Evolutionary conservation across 2,329 filamentous ascomycete genomes (phyloP).

Genomic region (Thielaviopsis populi): DNA sequence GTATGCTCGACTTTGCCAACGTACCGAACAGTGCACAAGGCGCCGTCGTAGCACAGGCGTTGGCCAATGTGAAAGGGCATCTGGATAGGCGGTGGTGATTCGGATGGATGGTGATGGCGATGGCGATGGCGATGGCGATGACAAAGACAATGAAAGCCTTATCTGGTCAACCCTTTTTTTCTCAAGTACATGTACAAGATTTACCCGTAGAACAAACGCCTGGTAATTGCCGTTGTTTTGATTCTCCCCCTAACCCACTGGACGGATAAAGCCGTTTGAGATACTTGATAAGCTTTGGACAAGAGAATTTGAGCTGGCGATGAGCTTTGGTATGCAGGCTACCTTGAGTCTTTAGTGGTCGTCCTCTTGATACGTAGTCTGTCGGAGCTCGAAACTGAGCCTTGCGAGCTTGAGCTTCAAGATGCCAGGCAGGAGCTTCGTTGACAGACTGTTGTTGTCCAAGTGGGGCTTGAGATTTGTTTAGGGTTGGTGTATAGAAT

Average conservation of each 20-base stretch:
- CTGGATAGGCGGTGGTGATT: background rate
- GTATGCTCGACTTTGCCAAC: conserved; percentile 63
- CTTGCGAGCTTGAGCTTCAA: background rate
- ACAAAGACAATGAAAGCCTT: too few species aligned
- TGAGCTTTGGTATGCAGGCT: background rate
- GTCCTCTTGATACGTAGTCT: background rate
- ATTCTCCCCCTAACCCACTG: background rate
- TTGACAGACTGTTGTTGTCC: background rate
- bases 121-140: too few species aligned
- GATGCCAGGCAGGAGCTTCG: background rate
- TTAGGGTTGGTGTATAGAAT: background rate
- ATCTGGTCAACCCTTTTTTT: too few species aligned
- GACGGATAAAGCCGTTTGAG: too few species aligned
- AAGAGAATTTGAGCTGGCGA: background rate
- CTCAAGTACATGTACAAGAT: background rate
- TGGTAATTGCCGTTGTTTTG: background rate
- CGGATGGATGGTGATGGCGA: background rate
- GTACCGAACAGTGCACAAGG: conserved; percentile 73
- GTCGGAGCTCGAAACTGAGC: background rate
- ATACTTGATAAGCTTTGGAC: too few species aligned
- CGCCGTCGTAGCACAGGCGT: conserved; percentile 63
- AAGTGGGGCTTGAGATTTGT: background rate
- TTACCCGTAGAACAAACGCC: background rate
- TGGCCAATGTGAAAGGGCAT: conserved; percentile 47
- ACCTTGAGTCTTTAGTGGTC: background rate